Percentiles rank a stretch among this genome's conserved stretches.
phyloP scores from a whole-genome alignment of 306 rosid genomes.

The Pyrus communis region DNA sequence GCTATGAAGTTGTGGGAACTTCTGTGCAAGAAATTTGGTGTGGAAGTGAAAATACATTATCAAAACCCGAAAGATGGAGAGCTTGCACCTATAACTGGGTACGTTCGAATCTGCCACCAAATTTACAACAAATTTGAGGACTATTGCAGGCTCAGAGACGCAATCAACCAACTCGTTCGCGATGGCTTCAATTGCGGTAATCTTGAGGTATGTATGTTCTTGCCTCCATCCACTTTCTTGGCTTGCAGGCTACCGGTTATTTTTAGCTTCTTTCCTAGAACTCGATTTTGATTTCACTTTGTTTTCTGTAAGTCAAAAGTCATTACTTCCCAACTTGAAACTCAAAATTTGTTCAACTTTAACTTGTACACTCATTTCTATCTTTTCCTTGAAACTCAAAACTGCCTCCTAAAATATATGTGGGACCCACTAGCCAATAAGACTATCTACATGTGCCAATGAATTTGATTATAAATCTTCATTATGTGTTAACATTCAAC shows the following conservation, averaged over 20 bases:
- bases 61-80: slow-evolving; percentile 46
- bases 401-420: no score
- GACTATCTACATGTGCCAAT: no score
- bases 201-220: slow-evolving; percentile 4
- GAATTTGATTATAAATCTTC: no score
- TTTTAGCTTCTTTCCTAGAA: no score
- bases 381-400: no score
- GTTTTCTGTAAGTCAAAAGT: no score
- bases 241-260: neutral
- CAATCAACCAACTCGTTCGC: slow-evolving; percentile 48
- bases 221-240: neutral
- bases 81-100: slow-evolving; percentile 34
- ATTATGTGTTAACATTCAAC: no score
- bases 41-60: slow-evolving; percentile 63
- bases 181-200: slow-evolving; percentile 41
- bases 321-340: no score
- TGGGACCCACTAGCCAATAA: no score
- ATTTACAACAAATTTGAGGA: slow-evolving; percentile 68
- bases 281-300: no score
- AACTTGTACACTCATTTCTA: no score
- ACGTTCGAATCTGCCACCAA: slow-evolving; percentile 74
- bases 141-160: slow-evolving; percentile 60
- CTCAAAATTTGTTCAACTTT: no score
- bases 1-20: slow-evolving; percentile 44
- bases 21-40: slow-evolving; percentile 54